phyloP scores from a whole-genome alignment of 179 eudicot genomes.

The Kewa caespitosa region DNA sequence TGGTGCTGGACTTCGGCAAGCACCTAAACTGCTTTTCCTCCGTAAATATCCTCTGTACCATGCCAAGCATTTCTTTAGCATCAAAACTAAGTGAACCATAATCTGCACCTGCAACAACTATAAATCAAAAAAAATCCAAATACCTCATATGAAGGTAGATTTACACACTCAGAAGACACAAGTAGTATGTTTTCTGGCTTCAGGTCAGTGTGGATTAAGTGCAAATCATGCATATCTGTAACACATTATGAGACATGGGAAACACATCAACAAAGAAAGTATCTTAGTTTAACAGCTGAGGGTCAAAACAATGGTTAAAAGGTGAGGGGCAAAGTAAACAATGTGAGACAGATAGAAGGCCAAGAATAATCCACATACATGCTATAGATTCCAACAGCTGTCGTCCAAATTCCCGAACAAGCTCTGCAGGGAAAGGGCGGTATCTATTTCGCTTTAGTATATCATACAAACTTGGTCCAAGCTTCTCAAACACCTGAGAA shows the following conservation, averaged over 20 bases:
- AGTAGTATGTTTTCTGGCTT: constrained; percentile 90
- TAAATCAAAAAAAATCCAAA: constrained; percentile 30
- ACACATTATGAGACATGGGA: constrained; percentile 24
- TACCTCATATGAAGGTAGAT: constrained; percentile 71
- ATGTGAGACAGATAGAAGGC: constrained; percentile 28
- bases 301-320: constrained; percentile 7
- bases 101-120: constrained; percentile 17
- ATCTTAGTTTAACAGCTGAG: neutral
- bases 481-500: constrained; percentile 97
- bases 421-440: constrained; percentile 77
- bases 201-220: constrained; percentile 80
- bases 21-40: constrained; percentile 51
- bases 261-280: neutral
- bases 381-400: constrained; percentile 95
- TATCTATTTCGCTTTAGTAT: constrained; percentile 72
- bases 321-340: constrained; percentile 26
- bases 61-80: constrained; percentile 34
- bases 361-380: constrained; percentile 71
- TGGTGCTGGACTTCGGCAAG: constrained; percentile 82
- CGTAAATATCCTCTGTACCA: constrained; percentile 59
- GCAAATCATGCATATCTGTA: constrained; percentile 79
- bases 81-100: constrained; percentile 29
- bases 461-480: constrained; percentile 95
- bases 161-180: constrained; percentile 63
- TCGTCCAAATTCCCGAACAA: constrained; percentile 84